Conservation (phyloP, 2,329 filamentous ascomycete genomes). For the Fusarium humuli region DNA sequence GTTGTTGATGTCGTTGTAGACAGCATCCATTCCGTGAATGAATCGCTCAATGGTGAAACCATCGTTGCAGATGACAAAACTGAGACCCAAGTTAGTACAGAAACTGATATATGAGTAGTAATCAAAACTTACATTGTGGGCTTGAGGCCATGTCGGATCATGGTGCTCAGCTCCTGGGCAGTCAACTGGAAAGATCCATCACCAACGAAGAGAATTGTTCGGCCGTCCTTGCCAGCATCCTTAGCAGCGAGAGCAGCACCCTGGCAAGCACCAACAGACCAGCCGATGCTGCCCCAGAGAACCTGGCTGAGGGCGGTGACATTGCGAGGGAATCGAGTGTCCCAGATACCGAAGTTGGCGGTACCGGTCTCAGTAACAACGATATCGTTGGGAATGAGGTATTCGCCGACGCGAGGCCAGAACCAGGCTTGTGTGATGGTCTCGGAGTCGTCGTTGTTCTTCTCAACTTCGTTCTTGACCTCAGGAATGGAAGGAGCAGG, state of each 20-base stretch:
- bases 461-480: conserved; percentile 63
- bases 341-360: conserved; percentile 88
- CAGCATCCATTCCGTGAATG: conserved; percentile 84
- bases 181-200: conserved; percentile 90
- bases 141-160: conserved; percentile 79
- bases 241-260: conserved; percentile 79
- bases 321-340: conserved; percentile 80
- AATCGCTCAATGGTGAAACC: conserved; percentile 91
- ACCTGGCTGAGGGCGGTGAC: conserved; percentile 86
- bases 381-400: conserved; percentile 78
- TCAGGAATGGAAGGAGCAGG: conserved; percentile 64
- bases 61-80: conserved; percentile 87
- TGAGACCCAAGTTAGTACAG: conserved; percentile 48
- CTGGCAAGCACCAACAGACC: conserved; percentile 69
- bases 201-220: conserved; percentile 88
- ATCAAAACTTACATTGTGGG: conserved; percentile 75
- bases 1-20: conserved; percentile 82
- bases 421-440: conserved; percentile 77
- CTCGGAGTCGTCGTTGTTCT: conserved; percentile 54
- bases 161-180: conserved; percentile 84
- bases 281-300: conserved; percentile 75
- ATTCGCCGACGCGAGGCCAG: conserved; percentile 81
- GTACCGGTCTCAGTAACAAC: conserved; percentile 91
- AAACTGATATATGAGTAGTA: neutral
- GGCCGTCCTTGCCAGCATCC: conserved; percentile 68